phyloP scores from a whole-genome alignment of 495 filamentous ascomycete genomes.

The Neurospora hispaniola region DNA sequence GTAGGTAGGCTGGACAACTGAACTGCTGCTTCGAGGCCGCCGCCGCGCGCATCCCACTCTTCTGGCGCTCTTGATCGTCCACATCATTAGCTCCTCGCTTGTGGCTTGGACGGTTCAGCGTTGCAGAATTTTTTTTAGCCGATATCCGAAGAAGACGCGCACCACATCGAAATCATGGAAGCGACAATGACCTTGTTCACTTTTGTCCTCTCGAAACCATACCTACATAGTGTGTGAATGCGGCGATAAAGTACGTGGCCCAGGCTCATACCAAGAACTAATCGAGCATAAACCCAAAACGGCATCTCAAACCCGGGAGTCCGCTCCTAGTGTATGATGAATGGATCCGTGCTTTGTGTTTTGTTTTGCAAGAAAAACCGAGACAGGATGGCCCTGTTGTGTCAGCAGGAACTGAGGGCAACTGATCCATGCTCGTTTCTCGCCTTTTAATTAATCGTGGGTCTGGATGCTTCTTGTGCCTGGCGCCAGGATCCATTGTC shows the following conservation, averaged over 20 bases:
- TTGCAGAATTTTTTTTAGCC: neutral
- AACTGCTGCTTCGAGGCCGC: neutral
- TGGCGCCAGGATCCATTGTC: neutral
- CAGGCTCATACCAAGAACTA: neutral
- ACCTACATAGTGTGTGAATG: neutral
- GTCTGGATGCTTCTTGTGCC: neutral
- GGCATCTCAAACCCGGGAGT: neutral
- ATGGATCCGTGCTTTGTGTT: neutral
- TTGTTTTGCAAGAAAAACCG: neutral
- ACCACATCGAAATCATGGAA: neutral
- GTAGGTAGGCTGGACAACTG: neutral
- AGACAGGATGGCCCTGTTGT: neutral
- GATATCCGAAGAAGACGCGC: neutral
- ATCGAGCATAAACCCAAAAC: neutral
- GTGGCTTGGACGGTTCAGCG: neutral
- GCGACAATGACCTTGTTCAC: neutral
- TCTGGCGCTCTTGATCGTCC: neutral
- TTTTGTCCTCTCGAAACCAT: neutral
- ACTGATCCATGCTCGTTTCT: neutral
- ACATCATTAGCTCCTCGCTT: neutral
- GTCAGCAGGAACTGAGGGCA: neutral
- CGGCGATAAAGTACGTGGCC: neutral
- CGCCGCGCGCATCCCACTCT: neutral
- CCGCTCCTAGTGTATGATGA: neutral
- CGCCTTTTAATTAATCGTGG: neutral